Percentiles rank a stretch among this genome's conserved stretches.
phyloP scores from a whole-genome alignment of 306 rosid species.

The Erythrophleum fordii region DNA sequence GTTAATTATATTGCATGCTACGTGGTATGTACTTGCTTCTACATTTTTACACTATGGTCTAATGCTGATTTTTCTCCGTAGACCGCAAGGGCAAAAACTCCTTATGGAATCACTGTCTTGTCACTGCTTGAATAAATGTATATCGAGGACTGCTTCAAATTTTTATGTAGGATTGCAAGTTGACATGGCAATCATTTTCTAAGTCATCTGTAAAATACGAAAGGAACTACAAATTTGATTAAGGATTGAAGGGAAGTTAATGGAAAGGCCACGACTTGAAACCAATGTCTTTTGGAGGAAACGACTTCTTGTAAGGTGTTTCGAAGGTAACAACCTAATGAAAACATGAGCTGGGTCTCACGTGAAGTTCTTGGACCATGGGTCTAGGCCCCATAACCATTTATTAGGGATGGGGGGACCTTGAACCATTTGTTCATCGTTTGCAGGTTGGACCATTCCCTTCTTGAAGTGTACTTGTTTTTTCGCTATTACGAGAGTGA shows the following conservation, averaged over 20 bases:
- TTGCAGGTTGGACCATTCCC: background rate
- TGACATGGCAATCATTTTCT: background rate
- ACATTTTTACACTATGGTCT: no score
- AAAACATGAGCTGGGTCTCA: conserved; percentile 7
- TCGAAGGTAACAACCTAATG: background rate
- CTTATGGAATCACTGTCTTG: no score
- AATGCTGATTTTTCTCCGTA: no score
- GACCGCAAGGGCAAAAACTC: no score
- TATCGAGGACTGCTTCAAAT: no score
- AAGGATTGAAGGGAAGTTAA: background rate
- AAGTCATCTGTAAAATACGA: background rate
- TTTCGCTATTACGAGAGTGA: background rate
- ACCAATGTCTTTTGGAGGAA: background rate
- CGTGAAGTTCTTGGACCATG: conserved; percentile 21
- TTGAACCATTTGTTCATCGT: background rate
- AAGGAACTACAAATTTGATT: background rate
- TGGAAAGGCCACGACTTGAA: background rate
- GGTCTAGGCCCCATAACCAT: background rate
- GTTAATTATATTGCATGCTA: background rate
- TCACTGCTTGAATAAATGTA: no score
- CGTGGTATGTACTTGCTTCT: no score
- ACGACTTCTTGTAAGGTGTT: background rate
- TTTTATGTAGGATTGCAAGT: background rate
- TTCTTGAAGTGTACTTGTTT: background rate
- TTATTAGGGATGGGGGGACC: conserved; percentile 11